Percentiles rank a stretch among this genome's conserved stretches.
Conservation (phyloP, 2,329 filamentous ascomycete genomes). For the Scedosporium apiospermum region DNA sequence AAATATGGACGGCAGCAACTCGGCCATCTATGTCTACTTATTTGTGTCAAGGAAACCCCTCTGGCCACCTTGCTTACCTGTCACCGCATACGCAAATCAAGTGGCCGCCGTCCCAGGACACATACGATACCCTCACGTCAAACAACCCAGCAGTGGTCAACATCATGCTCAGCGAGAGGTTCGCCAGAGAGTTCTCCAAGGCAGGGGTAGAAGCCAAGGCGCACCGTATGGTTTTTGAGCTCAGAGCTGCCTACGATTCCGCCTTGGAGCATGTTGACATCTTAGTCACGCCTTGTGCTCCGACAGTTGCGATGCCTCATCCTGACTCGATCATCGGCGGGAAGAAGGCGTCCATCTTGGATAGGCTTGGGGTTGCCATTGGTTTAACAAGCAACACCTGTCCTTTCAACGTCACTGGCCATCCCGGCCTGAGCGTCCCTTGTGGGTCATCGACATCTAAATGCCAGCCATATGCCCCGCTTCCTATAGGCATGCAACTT, state of each 20-base stretch:
- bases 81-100: slow-evolving; percentile 21
- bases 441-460: slow-evolving; percentile 16
- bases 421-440: slow-evolving; percentile 37
- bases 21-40: slow-evolving; percentile 22
- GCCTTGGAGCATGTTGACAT: slow-evolving; percentile 35
- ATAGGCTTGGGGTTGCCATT: slow-evolving; percentile 31
- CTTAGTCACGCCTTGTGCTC: slow-evolving; percentile 37
- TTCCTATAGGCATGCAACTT: slow-evolving; percentile 22
- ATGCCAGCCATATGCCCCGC: slow-evolving; percentile 8
- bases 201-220: slow-evolving; percentile 30
- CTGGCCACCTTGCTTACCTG: slow-evolving; percentile 22
- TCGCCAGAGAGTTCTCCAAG: slow-evolving; percentile 16
- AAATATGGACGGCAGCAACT: slow-evolving; percentile 36
- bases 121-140: slow-evolving; percentile 29
- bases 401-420: slow-evolving; percentile 39
- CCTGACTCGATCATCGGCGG: slow-evolving; percentile 17
- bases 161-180: slow-evolving; percentile 31
- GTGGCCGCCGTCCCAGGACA: slow-evolving; percentile 29
- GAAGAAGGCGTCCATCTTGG: slow-evolving; percentile 16
- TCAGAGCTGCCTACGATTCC: slow-evolving; percentile 37
- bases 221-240: slow-evolving; percentile 33
- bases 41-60: slow-evolving; percentile 20
- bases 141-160: slow-evolving; percentile 37
- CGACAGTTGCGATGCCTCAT: slow-evolving; percentile 30
- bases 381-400: slow-evolving; percentile 36